Evolutionary conservation across 1,139 yeast species (phyloP).

Genomic region (Yamadazyma dushanensis): DNA sequence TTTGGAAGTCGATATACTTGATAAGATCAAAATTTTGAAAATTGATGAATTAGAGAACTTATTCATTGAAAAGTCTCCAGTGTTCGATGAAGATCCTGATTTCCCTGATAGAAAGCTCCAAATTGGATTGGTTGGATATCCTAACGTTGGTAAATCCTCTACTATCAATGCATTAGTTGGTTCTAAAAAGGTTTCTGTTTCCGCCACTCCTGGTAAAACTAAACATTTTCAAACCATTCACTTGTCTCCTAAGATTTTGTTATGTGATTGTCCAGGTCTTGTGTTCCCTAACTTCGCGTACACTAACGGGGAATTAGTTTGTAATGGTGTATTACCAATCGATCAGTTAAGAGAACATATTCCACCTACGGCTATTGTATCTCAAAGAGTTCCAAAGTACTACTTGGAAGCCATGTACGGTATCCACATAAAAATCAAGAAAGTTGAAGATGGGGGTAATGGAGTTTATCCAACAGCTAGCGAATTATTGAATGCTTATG

Average conservation of each 20-base stretch:
- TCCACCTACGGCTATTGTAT: slow-evolving; percentile 86
- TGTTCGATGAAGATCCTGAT: slow-evolving; percentile 53
- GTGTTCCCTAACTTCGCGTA: slow-evolving; percentile 98
- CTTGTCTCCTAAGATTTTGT: slow-evolving; percentile 75
- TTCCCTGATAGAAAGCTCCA: slow-evolving; percentile 68
- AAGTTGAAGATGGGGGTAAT: slow-evolving; percentile 82
- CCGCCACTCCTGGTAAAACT: slow-evolving; percentile 98
- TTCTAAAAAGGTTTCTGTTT: slow-evolving; percentile 93
- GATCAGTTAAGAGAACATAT: slow-evolving; percentile 93
- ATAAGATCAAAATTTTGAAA: slow-evolving; percentile 67
- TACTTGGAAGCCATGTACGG: slow-evolving; percentile 92
- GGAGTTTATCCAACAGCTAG: slow-evolving; percentile 83
- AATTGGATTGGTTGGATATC: slow-evolving; percentile 96
- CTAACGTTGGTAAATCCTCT: slow-evolving; percentile 95
- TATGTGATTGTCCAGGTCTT: slow-evolving; percentile 99
- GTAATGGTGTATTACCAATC: slow-evolving; percentile 96
- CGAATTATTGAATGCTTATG: slow-evolving; percentile 88
- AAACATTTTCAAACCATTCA: slow-evolving; percentile 97
- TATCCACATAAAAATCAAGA: slow-evolving; percentile 76
- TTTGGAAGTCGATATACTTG: slow-evolving; percentile 24
- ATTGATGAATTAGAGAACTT: slow-evolving; percentile 84
- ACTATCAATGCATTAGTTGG: slow-evolving; percentile 96
- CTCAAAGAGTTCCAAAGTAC: slow-evolving; percentile 85
- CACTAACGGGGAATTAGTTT: slow-evolving; percentile 94
- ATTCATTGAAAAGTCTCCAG: slow-evolving; percentile 79